Percentiles rank a stretch among this genome's conserved stretches.
Evolutionary conservation across 805 yeast genomes (phyloP).

Genomic region (Saccharomycopsis schoenii): DNA sequence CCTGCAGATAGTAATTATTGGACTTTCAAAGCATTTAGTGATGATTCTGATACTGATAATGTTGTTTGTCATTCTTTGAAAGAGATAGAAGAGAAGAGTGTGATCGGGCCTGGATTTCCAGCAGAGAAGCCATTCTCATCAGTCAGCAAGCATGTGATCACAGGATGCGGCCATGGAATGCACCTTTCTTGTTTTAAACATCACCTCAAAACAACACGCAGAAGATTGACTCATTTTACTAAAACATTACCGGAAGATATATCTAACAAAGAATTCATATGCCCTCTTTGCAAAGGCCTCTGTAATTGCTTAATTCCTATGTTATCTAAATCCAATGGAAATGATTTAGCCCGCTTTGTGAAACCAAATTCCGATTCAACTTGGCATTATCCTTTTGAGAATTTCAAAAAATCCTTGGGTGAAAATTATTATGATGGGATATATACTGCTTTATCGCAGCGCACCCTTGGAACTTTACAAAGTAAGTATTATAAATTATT

Average conservation of each 20-base stretch:
- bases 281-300: constrained; percentile 86
- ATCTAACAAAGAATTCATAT: constrained; percentile 63
- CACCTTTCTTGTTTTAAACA: constrained; percentile 70
- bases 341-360: background rate
- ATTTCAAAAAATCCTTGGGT: background rate
- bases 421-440: background rate
- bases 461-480: background rate
- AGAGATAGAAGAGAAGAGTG: constrained; percentile 29
- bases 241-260: constrained; percentile 71
- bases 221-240: constrained; percentile 61
- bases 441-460: background rate
- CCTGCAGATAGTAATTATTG: constrained; percentile 59
- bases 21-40: constrained; percentile 51
- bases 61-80: constrained; percentile 22
- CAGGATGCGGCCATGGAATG: constrained; percentile 92
- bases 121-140: constrained; percentile 24
- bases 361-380: background rate
- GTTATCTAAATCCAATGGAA: constrained; percentile 10
- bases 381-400: constrained; percentile 13
- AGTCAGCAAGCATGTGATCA: constrained; percentile 40
- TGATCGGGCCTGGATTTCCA: constrained; percentile 69
- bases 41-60: constrained; percentile 31
- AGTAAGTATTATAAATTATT: background rate
- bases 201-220: constrained; percentile 45
- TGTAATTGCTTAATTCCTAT: constrained; percentile 74